These are phyloP conservation scores for Euphorbia corollata DNA, from an alignment of 441 rosid species.

Conservation along the genomic window DNA sequence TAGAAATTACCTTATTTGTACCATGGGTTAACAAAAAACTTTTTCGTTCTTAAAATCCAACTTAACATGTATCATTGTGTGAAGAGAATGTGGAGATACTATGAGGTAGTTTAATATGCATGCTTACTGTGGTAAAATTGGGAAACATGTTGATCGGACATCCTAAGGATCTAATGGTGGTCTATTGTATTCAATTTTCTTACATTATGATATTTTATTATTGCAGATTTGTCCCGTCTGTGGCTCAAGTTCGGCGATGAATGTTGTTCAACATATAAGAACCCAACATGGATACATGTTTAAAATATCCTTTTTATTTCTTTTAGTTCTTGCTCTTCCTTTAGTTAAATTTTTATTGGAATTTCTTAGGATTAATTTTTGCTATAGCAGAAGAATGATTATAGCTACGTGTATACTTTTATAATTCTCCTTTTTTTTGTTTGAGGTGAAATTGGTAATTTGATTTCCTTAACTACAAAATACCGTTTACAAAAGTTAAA, in stretches of 20 bases:
- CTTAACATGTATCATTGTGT: not conserved
- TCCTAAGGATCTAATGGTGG: not conserved
- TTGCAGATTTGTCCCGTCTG: slow-evolving; percentile 79
- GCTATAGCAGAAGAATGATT: slow-evolving; percentile 16
- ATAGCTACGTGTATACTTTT: slow-evolving; percentile 13
- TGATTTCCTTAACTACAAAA: slow-evolving; percentile 38
- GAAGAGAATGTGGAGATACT: not conserved
- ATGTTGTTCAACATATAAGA: slow-evolving; percentile 64
- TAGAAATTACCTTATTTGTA: not conserved
- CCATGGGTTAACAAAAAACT: not conserved
- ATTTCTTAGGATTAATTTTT: not conserved
- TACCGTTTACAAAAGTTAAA: slow-evolving; percentile 43
- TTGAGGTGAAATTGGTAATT: slow-evolving; percentile 7
- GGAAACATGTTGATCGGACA: slow-evolving; percentile 1
- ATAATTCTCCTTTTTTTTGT: not conserved
- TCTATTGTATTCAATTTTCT: slow-evolving; percentile 10
- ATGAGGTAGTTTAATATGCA: not conserved
- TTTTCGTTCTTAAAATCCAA: not conserved
- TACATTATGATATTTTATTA: slow-evolving; percentile 1
- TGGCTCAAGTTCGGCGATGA: slow-evolving; percentile 44
- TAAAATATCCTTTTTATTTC: slow-evolving; percentile 66
- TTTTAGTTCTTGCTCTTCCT: not conserved
- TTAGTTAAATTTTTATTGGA: not conserved
- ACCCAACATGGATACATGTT: slow-evolving; percentile 53
- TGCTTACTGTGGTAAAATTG: not conserved